Percentiles rank a stretch among this genome's conserved stretches.
phyloP scores from a whole-genome alignment of 768 basidiomycete genomes.

The Mycena maculata region DNA sequence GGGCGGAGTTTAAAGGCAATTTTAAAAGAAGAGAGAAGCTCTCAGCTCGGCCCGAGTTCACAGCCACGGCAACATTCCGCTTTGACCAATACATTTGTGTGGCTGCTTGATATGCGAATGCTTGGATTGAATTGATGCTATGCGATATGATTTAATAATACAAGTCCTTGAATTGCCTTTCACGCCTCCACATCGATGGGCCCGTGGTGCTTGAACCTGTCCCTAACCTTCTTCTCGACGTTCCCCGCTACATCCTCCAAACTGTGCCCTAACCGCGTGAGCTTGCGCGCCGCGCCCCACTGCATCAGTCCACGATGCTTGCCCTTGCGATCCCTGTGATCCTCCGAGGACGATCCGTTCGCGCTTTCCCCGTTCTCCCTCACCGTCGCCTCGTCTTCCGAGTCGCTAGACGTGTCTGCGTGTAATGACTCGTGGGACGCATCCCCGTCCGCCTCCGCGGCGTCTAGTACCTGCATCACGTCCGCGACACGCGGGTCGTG shows the following conservation, averaged over 20 bases:
- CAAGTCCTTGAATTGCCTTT: no score
- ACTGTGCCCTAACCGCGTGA: constrained; percentile 65
- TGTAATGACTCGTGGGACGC: constrained; percentile 38
- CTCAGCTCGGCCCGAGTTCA: no score
- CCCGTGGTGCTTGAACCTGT: constrained; percentile 49
- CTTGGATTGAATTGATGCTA: no score
- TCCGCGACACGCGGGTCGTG: constrained; percentile 50
- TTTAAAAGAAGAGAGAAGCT: no score
- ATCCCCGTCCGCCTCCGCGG: constrained; percentile 49
- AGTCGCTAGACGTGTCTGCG: constrained; percentile 28
- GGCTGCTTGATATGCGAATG: no score
- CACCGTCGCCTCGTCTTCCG: constrained; percentile 37
- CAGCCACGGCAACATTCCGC: no score
- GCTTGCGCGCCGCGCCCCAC: constrained; percentile 64
- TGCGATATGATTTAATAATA: no score
- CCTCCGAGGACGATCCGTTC: constrained; percentile 46
- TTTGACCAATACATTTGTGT: no score
- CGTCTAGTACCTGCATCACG: constrained; percentile 58
- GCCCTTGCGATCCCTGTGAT: constrained; percentile 55
- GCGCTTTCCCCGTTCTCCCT: constrained; percentile 31
- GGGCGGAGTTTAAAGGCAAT: no score
- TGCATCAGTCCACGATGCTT: constrained; percentile 76
- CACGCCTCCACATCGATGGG: constrained; percentile 56
- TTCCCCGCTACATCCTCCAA: constrained; percentile 57
- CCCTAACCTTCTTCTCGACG: constrained; percentile 54